Evolutionary conservation across 2,329 filamentous ascomycete genomes (phyloP), one percentile per base, ranked within the genome.

Genomic region (Domatiomyces globalis): DNA sequence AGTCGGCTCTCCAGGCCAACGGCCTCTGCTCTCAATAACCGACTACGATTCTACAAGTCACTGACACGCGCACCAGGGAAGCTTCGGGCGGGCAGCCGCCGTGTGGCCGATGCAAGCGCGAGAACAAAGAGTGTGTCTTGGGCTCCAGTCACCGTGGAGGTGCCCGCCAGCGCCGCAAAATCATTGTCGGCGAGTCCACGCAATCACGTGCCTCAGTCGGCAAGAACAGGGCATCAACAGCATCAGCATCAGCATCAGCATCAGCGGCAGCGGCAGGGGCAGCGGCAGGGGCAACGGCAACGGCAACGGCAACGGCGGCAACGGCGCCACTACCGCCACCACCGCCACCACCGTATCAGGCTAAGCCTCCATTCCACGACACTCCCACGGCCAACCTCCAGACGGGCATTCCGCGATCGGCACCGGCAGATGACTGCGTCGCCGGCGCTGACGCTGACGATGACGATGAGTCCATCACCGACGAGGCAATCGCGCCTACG

Each of bases 101-200:
- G 22, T 81, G 78, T 58, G 71, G 76, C 49, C 68, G 78, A 50
- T 81, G 78, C 64, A 72, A 75, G 55, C 72, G 73, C 58, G 76
- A 79, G 56, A 69, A 71, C 51, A 74, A 76, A 49, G 76, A 80
- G 54, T 81, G 78, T 61, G 71, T 80, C 9, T 70, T 80, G 18
- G 77, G 76, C 6, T 73, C 74, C 45, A 78, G 75, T 46, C 80
- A 80, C 60, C 73, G 77, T 50, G 78, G 78, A 45, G 78, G 78
- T 12, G 71, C 76, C 51, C 71, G 78, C 46, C 72, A 79, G 52
- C 73, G 77, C 49, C 78, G 76, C 60, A 76, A 75, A 60, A 39
- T 52, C 17, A 50, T 48, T 19, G 44, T 9, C 42, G 48, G 8
- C 49, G 12, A 50, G 15, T 49, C 58, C n/a, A 43, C 45, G 12